Evolutionary conservation across 257 asterid genomes (phyloP).

Genomic region (Nicotiana attenuata): DNA sequence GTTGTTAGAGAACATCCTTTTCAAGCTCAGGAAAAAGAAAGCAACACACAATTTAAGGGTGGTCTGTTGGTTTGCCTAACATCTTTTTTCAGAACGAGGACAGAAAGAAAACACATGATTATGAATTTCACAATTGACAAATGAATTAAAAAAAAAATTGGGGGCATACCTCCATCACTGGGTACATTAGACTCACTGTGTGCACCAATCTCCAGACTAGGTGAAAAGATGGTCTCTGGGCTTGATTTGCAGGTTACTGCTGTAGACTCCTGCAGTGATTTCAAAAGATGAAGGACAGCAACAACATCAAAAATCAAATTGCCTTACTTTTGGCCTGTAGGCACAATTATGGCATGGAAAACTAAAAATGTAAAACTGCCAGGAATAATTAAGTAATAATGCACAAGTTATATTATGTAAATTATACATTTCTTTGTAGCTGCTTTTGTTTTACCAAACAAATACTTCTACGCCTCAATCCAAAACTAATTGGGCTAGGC

Average conservation of each 20-base stretch:
- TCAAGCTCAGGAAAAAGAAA: background rate
- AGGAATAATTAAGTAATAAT: background rate
- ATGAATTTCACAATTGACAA: background rate
- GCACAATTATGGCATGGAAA: background rate
- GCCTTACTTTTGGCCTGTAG: background rate
- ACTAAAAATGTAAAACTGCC: background rate
- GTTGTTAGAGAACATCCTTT: background rate
- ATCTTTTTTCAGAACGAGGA: background rate
- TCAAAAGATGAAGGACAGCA: conserved; percentile 13
- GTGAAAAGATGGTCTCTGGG: conserved; percentile 77
- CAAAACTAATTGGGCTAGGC: background rate
- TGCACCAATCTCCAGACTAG: conserved; percentile 50
- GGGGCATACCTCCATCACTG: conserved; percentile 46
- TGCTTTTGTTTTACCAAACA: background rate
- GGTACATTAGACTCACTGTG: conserved; percentile 19
- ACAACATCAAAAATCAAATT: conserved; percentile 1
- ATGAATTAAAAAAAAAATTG: background rate
- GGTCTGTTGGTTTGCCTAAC: background rate
- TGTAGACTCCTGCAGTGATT: conserved; percentile 44
- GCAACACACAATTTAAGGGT: background rate
- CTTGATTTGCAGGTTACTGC: conserved; percentile 46
- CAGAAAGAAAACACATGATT: background rate
- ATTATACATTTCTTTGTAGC: conserved; percentile 2
- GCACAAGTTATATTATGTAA: background rate
- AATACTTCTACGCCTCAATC: background rate